Base-by-base conservation (phyloP, 768 basidiomycete genomes). In the Boletus reticulatus region DNA sequence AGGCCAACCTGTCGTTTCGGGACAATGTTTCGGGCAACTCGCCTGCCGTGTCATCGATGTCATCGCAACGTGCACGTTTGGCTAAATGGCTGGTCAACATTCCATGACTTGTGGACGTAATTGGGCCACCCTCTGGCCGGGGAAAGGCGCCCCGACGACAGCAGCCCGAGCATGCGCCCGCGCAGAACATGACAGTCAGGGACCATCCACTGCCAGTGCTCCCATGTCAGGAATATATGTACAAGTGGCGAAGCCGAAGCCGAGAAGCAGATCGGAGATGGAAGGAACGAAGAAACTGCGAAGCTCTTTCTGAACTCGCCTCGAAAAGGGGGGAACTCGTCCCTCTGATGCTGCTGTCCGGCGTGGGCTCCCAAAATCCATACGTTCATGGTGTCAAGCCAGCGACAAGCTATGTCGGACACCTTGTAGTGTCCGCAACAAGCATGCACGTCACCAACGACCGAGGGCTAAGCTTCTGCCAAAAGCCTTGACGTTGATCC, bases 221-320 rank as follows among this genome's bases (percentile, higher is more conserved):
- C 56, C 56, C 56, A 62, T 58, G 63, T 53, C 60, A 59, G 29
- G 34, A 34, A 43, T 42, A 43, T 42, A 22, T 11, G 34, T 24
- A 29, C 19, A 45, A 43, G 48, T 52, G 55, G 44, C 55, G 59
- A 63, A 61, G 38, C 2, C 53, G 63, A 63, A 63, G 58, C 27
- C 4, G 43, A 64, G 63, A 65, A 66, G 64, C 53, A 53, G 55
- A 67, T 67, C 64, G 53, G 61, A 64, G 56, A 61, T 56, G 59
- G 62, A 64, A 55, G 64, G 31, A 13, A 53, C n/a, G 17, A 58
- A 45, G 60, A 49, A 34, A 51, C 43, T 19, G 55, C 38, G 52
- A 62, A 53, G 51, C 59, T 48, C 41, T 57, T 57, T 47, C 50
- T 41, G 59, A 53, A 49, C 39, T 14, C 48, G 22, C 52, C 4